These are phyloP conservation scores for Zymoseptoria tritici DNA, from an alignment of 2,329 filamentous ascomycete species.

Conservation along the genomic window DNA sequence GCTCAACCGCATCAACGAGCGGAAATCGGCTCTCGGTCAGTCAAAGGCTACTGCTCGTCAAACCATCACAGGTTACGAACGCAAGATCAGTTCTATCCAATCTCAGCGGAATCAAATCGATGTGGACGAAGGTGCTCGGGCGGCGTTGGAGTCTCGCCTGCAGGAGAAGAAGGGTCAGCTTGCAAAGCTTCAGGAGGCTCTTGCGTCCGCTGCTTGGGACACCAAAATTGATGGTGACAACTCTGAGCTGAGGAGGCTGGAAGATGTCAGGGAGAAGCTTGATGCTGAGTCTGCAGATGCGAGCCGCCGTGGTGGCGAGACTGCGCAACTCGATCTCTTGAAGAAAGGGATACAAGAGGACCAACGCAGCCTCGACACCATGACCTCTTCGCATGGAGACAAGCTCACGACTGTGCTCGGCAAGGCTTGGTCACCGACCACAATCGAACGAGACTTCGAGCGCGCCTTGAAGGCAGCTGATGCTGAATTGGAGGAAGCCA, in stretches of 20 bases:
- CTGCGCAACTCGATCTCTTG: conserved; percentile 74
- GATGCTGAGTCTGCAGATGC: conserved; percentile 76
- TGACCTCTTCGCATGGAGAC: conserved; percentile 65
- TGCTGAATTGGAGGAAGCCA: conserved; percentile 54
- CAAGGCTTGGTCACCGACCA: conserved; percentile 59
- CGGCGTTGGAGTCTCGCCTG: conserved; percentile 65
- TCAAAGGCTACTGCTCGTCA: conserved; percentile 66
- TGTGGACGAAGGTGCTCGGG: conserved; percentile 78
- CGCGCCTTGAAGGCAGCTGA: conserved; percentile 51
- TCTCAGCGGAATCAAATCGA: conserved; percentile 63
- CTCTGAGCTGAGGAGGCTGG: conserved; percentile 57
- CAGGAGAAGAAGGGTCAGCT: conserved; percentile 61
- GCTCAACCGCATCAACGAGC: conserved; percentile 67
- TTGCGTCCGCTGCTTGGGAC: conserved; percentile 61
- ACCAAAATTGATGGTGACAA: conserved; percentile 60
- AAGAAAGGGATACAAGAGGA: conserved; percentile 72
- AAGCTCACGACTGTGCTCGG: conserved; percentile 62
- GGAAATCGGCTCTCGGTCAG: conserved; percentile 64
- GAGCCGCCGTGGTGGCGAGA: conserved; percentile 70
- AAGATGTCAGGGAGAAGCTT: conserved; percentile 64
- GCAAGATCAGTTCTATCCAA: conserved; percentile 59
- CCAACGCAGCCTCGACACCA: conserved; percentile 66
- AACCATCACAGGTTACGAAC: conserved; percentile 66
- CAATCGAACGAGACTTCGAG: conserved; percentile 65
- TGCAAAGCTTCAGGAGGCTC: conserved; percentile 53